phyloP scores from a whole-genome alignment of 306 rosid genomes.

The Styphnolobium japonicum region DNA sequence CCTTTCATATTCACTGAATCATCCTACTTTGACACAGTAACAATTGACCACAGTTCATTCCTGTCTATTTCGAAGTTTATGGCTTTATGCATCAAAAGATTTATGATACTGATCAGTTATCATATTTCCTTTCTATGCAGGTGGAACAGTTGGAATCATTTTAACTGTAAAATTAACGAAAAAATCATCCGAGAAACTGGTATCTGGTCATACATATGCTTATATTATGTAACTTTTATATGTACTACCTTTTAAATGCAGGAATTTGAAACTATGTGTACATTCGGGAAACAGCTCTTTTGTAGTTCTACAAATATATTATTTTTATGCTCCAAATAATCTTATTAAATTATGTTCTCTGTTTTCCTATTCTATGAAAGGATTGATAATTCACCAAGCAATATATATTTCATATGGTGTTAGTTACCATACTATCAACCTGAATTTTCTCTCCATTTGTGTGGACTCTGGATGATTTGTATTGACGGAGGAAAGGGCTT shows the following conservation, averaged over 20 bases:
- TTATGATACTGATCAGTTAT: conserved; percentile 1
- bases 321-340: background rate
- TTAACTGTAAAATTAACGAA: conserved; percentile 68
- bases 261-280: background rate
- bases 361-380: background rate
- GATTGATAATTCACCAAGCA: background rate
- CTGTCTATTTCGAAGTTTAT: background rate
- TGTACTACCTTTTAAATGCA: background rate
- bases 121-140: conserved; percentile 32
- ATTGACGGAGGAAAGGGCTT: background rate
- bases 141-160: conserved; percentile 99
- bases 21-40: background rate
- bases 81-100: background rate
- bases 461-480: background rate
- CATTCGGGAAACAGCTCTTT: background rate
- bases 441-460: background rate
- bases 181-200: conserved; percentile 73
- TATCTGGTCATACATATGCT: conserved; percentile 13
- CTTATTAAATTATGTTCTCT: background rate
- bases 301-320: background rate
- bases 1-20: background rate
- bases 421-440: background rate
- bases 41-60: background rate
- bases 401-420: background rate
- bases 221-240: conserved; percentile 5